These are phyloP conservation scores for Neolentinus lepideus DNA, from an alignment of 1,284 basidiomycete genomes.

Conservation along the genomic window DNA sequence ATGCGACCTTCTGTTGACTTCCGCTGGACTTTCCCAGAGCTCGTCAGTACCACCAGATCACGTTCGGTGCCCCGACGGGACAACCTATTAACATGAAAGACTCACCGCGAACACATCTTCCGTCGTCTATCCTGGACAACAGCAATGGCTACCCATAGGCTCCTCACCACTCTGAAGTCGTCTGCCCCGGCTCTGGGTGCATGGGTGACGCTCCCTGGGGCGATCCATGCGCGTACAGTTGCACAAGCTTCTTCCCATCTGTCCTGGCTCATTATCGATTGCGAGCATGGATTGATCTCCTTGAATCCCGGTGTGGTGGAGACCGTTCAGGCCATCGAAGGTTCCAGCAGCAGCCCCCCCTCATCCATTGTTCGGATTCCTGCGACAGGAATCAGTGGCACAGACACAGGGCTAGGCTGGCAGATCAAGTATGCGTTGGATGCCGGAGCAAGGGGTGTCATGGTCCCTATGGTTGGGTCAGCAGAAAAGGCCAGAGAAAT, in stretches of 20 bases:
- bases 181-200: conserved; percentile 29
- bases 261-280: conserved; percentile 58
- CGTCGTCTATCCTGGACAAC: neutral
- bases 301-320: conserved; percentile 50
- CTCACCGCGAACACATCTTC: neutral
- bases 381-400: conserved; percentile 36
- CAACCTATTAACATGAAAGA: neutral
- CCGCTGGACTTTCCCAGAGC: neutral
- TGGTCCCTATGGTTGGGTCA: conserved; percentile 62
- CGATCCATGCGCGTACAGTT: conserved; percentile 46
- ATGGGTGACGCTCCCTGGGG: conserved; percentile 58
- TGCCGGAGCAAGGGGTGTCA: conserved; percentile 51
- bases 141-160: neutral
- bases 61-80: neutral
- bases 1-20: neutral
- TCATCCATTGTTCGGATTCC: conserved; percentile 55
- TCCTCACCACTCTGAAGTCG: conserved; percentile 1
- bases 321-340: conserved; percentile 42
- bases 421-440: conserved; percentile 65
- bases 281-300: conserved; percentile 55
- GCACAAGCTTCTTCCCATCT: conserved; percentile 47
- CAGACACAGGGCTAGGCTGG: conserved; percentile 47
- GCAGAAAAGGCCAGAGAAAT: conserved; percentile 49
- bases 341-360: conserved; percentile 31
- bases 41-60: neutral